Percentiles rank a stretch among this genome's conserved stretches.
phyloP scores from a whole-genome alignment of 2,329 filamentous ascomycete genomes.

The Talaromyces sp. region DNA sequence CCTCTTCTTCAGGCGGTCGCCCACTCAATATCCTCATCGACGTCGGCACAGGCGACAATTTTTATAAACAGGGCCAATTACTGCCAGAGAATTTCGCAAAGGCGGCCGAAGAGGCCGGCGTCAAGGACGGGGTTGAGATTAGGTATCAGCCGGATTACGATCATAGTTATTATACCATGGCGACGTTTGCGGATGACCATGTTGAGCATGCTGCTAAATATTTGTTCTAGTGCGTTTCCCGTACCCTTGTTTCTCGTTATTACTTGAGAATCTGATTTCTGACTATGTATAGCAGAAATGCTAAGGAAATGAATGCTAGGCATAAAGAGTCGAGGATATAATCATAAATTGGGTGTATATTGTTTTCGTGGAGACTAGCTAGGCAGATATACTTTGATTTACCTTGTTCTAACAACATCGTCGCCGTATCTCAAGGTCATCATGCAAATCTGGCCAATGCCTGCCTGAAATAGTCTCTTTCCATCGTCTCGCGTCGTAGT shows the following conservation, averaged over 20 bases:
- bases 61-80: conserved; percentile 90
- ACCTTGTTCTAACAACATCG: neutral
- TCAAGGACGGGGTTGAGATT: conserved; percentile 65
- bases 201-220: conserved; percentile 88
- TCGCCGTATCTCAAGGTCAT: neutral
- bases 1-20: conserved; percentile 20
- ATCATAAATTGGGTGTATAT: neutral
- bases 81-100: conserved; percentile 87
- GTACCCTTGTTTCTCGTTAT: neutral
- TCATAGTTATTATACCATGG: conserved; percentile 97
- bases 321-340: neutral
- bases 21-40: conserved; percentile 79
- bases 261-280: neutral
- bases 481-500: neutral
- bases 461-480: neutral
- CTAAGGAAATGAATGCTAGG: neutral
- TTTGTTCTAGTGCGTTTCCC: conserved; percentile 53
- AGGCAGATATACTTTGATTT: neutral
- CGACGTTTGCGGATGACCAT: conserved; percentile 84
- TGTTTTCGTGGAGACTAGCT: neutral
- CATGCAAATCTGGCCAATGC: neutral
- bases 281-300: neutral
- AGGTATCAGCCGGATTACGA: conserved; percentile 90
- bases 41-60: conserved; percentile 90
- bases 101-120: conserved; percentile 71